A percentile compares a stretch with the other conserved stretches of the same genome.
These are phyloP conservation scores for Trichoderma asperellum DNA, from an alignment of 2,329 filamentous ascomycete species.

Conservation along the genomic window DNA sequence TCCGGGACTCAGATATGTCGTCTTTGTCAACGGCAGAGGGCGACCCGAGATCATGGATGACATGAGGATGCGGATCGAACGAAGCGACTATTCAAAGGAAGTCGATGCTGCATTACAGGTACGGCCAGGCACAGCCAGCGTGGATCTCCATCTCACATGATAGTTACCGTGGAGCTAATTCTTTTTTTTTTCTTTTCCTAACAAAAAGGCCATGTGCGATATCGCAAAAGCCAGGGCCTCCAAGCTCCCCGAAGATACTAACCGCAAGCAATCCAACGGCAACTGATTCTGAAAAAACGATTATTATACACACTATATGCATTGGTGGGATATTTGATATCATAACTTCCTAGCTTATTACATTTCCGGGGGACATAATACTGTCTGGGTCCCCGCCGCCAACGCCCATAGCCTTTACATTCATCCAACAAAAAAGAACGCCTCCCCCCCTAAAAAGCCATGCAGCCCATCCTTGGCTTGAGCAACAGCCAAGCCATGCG, in stretches of 20 bases:
- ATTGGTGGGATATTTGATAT: slow-evolving; percentile 19
- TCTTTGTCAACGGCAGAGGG: slow-evolving; percentile 84
- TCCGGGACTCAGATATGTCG: slow-evolving; percentile 83
- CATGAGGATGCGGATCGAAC: slow-evolving; percentile 74
- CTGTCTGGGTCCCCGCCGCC: slow-evolving; percentile 11
- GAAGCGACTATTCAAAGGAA: slow-evolving; percentile 68
- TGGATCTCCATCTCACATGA: neutral
- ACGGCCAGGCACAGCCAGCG: slow-evolving; percentile 35
- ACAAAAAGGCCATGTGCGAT: slow-evolving; percentile 78
- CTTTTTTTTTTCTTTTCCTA: neutral
- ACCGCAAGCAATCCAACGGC: slow-evolving; percentile 24
- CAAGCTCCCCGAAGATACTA: slow-evolving; percentile 54
- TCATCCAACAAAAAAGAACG: slow-evolving; percentile 22
- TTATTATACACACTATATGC: slow-evolving; percentile 8
- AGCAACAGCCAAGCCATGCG: slow-evolving; percentile 23
- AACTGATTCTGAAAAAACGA: slow-evolving; percentile 9
- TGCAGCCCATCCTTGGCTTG: slow-evolving; percentile 18
- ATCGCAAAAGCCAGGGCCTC: slow-evolving; percentile 80
- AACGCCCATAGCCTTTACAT: slow-evolving; percentile 28
- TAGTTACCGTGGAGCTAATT: neutral
- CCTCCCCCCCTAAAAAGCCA: slow-evolving; percentile 11
- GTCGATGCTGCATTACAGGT: slow-evolving; percentile 76
- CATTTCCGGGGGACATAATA: neutral
- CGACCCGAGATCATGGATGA: slow-evolving; percentile 77
- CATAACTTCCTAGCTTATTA: slow-evolving; percentile 24